Evolutionary conservation across 2,329 filamentous ascomycete species (phyloP), one percentile per base, ranked within the genome.

Genomic region (Xylaria sp.): DNA sequence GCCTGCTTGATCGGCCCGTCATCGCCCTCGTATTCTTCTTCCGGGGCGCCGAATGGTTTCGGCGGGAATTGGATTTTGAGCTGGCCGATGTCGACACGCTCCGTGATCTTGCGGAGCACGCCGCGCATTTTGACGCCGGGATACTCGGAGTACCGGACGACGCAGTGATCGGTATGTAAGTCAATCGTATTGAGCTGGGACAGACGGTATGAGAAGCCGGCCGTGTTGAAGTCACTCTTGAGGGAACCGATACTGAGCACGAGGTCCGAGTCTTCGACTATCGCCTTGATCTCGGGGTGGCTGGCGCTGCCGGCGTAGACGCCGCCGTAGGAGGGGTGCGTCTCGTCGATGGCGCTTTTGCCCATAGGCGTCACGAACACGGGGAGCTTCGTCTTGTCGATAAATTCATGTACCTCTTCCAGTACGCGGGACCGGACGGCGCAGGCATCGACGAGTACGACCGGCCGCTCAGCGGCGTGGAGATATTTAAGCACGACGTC

Each of bases 291-390:
- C 42, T 85, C 85, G 0, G 87, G 84, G 59, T 90, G 86, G 36
- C 90, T 93, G 39, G 90, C 92, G 65, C 86, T 86, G n/a, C 94
- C 94, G 9, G 91, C 91, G 77, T 97, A 96, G 5, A 97, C 92
- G 69, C 94, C 94, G 25, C 92, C 92, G 72, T 91, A 97, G 74
- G 87, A 91, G n/a, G 85, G 82, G 53, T 91, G 85, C 1, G 86
- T 86, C 79, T 97, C 93, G 73, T 96, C 86, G 53, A 97, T 86
- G 22, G 92, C 91, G 20, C 93, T 88, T 81, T 97, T 97, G 53
- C 93, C 93, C 91, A 96, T 96, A 2, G 93, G 92, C 0, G 93
- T 91, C n/a, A 94, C 92, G 73, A 96, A 96, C 0, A 92, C 90
- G 4, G 94, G 93, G 7, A 97, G 82, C 3, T 87, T 84, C 0